phyloP scores from a whole-genome alignment of 139 green algal genomes.

The Micractinium sp. region DNA sequence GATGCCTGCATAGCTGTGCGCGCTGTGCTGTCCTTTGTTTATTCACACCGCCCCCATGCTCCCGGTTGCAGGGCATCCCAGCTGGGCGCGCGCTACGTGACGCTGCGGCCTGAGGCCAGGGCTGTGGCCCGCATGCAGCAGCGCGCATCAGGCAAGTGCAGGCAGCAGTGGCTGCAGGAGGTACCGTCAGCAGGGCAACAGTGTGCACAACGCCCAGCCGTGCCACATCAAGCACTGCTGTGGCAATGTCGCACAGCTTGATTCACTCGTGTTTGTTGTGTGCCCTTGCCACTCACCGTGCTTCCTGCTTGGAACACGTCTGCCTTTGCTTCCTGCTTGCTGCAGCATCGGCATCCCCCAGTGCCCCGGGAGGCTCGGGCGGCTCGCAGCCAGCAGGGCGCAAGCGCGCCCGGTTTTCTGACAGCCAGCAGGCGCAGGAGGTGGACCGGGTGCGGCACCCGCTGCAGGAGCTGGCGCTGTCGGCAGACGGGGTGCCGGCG shows the following conservation, averaged over 20 bases:
- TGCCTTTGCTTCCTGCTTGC: not conserved
- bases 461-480: slow-evolving; percentile 17
- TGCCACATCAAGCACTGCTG: not conserved
- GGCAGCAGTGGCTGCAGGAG: no score
- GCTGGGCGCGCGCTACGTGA: slow-evolving; percentile 8
- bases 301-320: no score
- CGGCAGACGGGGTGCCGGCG: not conserved
- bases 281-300: not conserved
- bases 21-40: not conserved
- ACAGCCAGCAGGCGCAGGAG: not conserved
- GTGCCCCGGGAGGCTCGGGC: not conserved
- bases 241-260: no score
- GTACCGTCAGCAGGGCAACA: no score
- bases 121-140: slow-evolving; percentile 14
- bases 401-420: not conserved
- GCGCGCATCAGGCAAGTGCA: not conserved
- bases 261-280: not conserved
- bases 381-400: not conserved
- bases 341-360: not conserved
- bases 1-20: not conserved
- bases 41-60: not conserved
- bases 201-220: not conserved
- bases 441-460: not conserved
- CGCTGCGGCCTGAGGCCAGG: not conserved
- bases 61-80: not conserved